phyloP scores from a whole-genome alignment of 1,139 yeast species.

The Scheffersomyces quercinus region DNA sequence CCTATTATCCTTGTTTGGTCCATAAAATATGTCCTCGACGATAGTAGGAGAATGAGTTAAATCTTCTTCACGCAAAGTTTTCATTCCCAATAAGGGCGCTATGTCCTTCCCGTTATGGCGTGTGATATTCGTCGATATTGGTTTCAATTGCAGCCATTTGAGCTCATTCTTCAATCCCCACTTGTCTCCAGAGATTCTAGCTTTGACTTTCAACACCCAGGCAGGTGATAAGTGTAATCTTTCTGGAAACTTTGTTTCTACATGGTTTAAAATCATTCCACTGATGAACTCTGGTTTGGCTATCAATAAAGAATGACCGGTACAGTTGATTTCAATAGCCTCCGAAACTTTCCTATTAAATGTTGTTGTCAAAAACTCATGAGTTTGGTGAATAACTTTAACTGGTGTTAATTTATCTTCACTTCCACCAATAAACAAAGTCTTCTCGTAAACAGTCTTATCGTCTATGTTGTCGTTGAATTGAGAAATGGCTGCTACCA shows the following conservation, averaged over 20 bases:
- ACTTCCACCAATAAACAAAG: constrained; percentile 58
- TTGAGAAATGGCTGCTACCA: constrained; percentile 38
- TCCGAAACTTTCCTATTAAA: constrained; percentile 33
- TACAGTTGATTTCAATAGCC: constrained; percentile 44
- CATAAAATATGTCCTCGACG: constrained; percentile 50
- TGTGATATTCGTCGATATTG: constrained; percentile 48
- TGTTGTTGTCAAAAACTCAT: constrained; percentile 23
- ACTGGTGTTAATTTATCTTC: constrained; percentile 59
- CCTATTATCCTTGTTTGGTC: constrained; percentile 25
- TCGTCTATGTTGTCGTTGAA: constrained; percentile 36
- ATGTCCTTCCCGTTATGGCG: constrained; percentile 32
- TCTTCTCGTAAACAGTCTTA: constrained; percentile 36
- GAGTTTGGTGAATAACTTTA: constrained; percentile 25
- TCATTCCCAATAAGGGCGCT: constrained; percentile 68
- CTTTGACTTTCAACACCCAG: constrained; percentile 65
- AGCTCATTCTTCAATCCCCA: constrained; percentile 79
- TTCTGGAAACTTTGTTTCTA: constrained; percentile 51
- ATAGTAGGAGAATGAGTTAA: constrained; percentile 55
- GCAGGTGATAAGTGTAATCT: constrained; percentile 54
- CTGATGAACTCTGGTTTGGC: constrained; percentile 66
- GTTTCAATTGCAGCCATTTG: constrained; percentile 64
- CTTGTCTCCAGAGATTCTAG: constrained; percentile 64
- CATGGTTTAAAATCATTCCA: constrained; percentile 62
- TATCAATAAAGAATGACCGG: constrained; percentile 68
- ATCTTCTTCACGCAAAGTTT: constrained; percentile 71